Percentiles rank a stretch among this genome's conserved stretches.
Evolutionary conservation across 2,329 filamentous ascomycete genomes (phyloP).

Genomic region (Alternaria sp.): DNA sequence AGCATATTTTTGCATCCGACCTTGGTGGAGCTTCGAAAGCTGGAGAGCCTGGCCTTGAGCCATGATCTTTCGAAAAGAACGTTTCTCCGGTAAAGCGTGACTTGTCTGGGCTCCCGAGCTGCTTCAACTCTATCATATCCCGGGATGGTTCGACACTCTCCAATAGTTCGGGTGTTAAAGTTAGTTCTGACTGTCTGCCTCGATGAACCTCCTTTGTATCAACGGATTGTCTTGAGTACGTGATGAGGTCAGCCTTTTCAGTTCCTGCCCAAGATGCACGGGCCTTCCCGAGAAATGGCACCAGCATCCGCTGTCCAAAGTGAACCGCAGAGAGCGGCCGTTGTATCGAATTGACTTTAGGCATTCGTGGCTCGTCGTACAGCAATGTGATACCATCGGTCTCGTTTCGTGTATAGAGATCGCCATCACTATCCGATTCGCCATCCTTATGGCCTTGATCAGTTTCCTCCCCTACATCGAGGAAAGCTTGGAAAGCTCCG

Average conservation of each 20-base stretch:
- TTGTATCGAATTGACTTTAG: conserved; percentile 5
- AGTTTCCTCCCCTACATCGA: conserved; percentile 22
- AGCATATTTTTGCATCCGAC: conserved; percentile 9
- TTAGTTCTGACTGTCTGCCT: background rate
- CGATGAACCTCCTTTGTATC: conserved; percentile 1
- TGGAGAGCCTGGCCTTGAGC: conserved; percentile 12
- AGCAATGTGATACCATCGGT: conserved; percentile 29
- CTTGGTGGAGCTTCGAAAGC: conserved; percentile 7
- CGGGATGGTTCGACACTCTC: conserved; percentile 1
- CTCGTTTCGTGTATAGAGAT: conserved; percentile 17
- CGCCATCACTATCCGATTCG: conserved; percentile 6
- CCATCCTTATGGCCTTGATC: conserved; percentile 1
- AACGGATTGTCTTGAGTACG: background rate
- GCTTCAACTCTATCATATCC: background rate
- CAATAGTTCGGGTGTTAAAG: background rate
- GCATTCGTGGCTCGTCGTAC: conserved; percentile 28
- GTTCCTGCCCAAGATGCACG: conserved; percentile 9
- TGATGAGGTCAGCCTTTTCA: background rate
- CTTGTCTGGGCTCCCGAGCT: conserved; percentile 1
- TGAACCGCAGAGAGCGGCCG: conserved; percentile 31
- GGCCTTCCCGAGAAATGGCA: conserved; percentile 19
- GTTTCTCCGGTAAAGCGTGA: conserved; percentile 3
- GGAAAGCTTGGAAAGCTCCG: conserved; percentile 56
- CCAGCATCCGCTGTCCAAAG: conserved; percentile 30
- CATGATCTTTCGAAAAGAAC: background rate